Percentiles rank a stretch among this genome's conserved stretches.
These are phyloP conservation scores for Puccinia triticina DNA, from an alignment of 1,284 basidiomycete genomes.

Conservation along the genomic window DNA sequence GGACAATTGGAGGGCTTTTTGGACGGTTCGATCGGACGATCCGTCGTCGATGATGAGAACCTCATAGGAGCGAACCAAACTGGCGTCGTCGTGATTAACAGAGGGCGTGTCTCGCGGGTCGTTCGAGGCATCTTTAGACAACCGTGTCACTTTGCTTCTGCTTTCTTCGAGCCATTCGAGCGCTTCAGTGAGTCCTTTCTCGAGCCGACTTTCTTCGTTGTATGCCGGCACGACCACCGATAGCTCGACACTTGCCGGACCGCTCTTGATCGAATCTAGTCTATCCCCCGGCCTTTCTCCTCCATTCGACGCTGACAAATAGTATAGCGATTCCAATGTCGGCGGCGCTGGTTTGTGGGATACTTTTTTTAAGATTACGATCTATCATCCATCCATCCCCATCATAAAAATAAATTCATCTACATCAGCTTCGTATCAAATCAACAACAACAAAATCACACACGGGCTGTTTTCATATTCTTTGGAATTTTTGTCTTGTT, in stretches of 20 bases:
- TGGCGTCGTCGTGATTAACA: background rate
- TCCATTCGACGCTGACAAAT: conserved; percentile 64
- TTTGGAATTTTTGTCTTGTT: background rate
- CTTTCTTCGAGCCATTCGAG: conserved; percentile 63
- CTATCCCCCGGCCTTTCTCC: conserved; percentile 59
- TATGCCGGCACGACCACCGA: conserved; percentile 85
- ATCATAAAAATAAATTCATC: no score
- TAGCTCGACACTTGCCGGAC: conserved; percentile 63
- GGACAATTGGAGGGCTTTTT: conserved; percentile 70
- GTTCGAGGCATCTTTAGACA: background rate
- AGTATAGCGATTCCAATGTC: background rate
- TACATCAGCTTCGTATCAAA: no score
- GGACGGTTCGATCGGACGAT: conserved; percentile 73
- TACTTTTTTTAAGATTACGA: background rate
- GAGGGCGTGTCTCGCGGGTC: conserved; percentile 8
- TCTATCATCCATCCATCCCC: background rate
- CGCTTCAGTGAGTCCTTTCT: conserved; percentile 75
- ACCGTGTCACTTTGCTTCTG: background rate
- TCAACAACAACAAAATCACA: no score
- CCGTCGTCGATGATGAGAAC: conserved; percentile 89
- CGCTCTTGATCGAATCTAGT: conserved; percentile 61
- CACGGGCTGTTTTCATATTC: background rate
- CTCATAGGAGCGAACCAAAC: conserved; percentile 64
- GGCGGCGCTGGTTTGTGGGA: conserved; percentile 16
- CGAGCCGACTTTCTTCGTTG: conserved; percentile 81